phyloP scores from a whole-genome alignment of 306 rosid genomes.

The Parietaria judaica region DNA sequence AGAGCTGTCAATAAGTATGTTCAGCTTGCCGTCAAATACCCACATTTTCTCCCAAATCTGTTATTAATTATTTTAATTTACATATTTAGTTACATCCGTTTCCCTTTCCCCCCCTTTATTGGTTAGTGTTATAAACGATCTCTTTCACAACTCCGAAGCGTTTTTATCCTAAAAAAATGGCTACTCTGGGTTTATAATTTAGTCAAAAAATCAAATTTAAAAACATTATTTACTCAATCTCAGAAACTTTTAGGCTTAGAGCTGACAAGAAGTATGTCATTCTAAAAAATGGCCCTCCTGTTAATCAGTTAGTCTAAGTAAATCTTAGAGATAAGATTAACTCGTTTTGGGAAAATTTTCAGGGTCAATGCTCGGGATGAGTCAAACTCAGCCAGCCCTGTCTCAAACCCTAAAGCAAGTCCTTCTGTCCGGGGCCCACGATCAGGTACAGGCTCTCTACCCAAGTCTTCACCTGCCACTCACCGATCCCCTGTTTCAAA shows the following conservation, averaged over 20 bases:
- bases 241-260: too few relatives aligned
- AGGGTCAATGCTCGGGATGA: slow-evolving; percentile 86
- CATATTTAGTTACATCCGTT: slow-evolving; percentile 5
- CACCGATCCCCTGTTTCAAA: slow-evolving; percentile 63
- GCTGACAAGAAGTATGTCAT: neutral
- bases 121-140: slow-evolving; percentile 3
- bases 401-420: slow-evolving; percentile 57
- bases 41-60: neutral
- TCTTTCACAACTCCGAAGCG: neutral
- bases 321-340: slow-evolving; percentile 17
- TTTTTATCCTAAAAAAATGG: too few relatives aligned
- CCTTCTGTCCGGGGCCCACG: slow-evolving; percentile 87
- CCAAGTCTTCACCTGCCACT: slow-evolving; percentile 82
- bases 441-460: slow-evolving; percentile 64
- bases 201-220: too few relatives aligned
- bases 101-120: slow-evolving; percentile 9
- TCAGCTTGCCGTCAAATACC: neutral
- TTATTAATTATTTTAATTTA: slow-evolving; percentile 4
- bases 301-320: neutral
- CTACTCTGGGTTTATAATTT: too few relatives aligned
- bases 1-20: slow-evolving; percentile 83
- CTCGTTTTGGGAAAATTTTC: slow-evolving; percentile 21
- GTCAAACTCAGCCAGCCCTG: slow-evolving; percentile 72
- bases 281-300: slow-evolving; percentile 3
- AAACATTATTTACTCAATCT: too few relatives aligned